phyloP scores from a whole-genome alignment of 192 early-diverging fungal species.

The Coemansia guatemalensis region DNA sequence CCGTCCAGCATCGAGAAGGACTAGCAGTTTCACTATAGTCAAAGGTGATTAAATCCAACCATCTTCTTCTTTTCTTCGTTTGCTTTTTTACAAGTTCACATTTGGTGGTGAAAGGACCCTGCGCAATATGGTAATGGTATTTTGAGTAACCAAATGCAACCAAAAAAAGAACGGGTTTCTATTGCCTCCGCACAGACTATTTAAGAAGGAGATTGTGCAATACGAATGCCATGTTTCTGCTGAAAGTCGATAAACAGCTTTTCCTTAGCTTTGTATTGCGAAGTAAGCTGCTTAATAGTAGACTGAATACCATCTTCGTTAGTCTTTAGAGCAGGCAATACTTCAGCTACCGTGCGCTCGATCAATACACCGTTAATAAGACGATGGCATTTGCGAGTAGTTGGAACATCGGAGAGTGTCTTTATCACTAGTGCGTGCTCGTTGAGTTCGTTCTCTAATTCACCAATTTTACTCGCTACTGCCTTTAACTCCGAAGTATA shows the following conservation, averaged over 20 bases:
- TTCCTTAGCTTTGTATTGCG: slow-evolving; percentile 86
- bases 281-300: slow-evolving; percentile 73
- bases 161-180: not conserved
- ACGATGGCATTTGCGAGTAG: slow-evolving; percentile 88
- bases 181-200: not conserved
- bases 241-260: slow-evolving; percentile 85
- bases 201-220: slow-evolving; percentile 36
- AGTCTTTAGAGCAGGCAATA: slow-evolving; percentile 81
- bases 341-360: slow-evolving; percentile 89
- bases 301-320: slow-evolving; percentile 82
- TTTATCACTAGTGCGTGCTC: slow-evolving; percentile 90
- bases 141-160: not conserved
- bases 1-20: slow-evolving; percentile 8
- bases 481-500: slow-evolving; percentile 76
- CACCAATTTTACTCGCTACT: slow-evolving; percentile 88
- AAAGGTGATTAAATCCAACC: slow-evolving; percentile 34
- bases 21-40: slow-evolving; percentile 23
- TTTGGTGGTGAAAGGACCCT: not conserved
- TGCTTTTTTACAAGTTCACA: too few species aligned
- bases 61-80: not conserved
- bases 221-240: slow-evolving; percentile 86
- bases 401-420: slow-evolving; percentile 79
- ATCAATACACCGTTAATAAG: slow-evolving; percentile 92
- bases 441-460: slow-evolving; percentile 89
- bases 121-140: not conserved